phyloP scores from a whole-genome alignment of 371 early-diverging fungal genomes.

The Zychaea mexicana region DNA sequence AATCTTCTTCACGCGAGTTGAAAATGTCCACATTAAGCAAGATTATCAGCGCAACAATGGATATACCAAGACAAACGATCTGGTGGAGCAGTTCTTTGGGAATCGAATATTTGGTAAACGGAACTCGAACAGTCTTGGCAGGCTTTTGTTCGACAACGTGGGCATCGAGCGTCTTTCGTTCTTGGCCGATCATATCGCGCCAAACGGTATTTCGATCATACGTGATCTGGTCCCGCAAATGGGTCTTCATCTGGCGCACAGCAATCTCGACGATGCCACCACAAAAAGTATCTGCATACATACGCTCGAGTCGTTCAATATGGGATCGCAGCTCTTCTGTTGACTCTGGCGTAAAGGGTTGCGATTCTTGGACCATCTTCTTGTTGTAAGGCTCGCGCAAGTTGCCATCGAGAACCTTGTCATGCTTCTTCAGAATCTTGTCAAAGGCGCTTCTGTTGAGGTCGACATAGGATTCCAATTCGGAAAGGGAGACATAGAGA shows the following conservation, averaged over 20 bases:
- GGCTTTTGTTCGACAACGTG: slow-evolving; percentile 52
- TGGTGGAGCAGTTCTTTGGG: slow-evolving; percentile 26
- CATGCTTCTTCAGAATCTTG: slow-evolving; percentile 97
- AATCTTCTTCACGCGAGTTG: slow-evolving; percentile 59
- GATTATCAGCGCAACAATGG: slow-evolving; percentile 57
- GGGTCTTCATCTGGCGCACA: slow-evolving; percentile 62
- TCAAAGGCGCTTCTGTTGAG: slow-evolving; percentile 93
- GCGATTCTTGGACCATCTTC: slow-evolving; percentile 58
- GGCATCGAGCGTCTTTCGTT: slow-evolving; percentile 60
- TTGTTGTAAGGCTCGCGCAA: slow-evolving; percentile 55
- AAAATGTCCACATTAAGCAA: slow-evolving; percentile 63
- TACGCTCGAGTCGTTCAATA: slow-evolving; percentile 58
- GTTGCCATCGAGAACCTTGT: slow-evolving; percentile 78
- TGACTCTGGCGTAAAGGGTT: slow-evolving; percentile 63
- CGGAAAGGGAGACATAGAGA: slow-evolving; percentile 78
- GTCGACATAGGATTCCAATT: slow-evolving; percentile 86
- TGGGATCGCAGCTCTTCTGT: slow-evolving; percentile 45
- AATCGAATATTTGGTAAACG: slow-evolving; percentile 28
- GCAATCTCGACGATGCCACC: slow-evolving; percentile 57
- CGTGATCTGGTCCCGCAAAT: slow-evolving; percentile 71
- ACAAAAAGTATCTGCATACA: slow-evolving; percentile 70
- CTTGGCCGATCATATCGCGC: slow-evolving; percentile 79
- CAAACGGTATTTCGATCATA: slow-evolving; percentile 84
- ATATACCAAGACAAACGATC: slow-evolving; percentile 35
- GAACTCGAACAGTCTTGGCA: slow-evolving; percentile 43